phyloP scores from a whole-genome alignment of 108 stramenopile genomes.

The Nitzschia sp. region DNA sequence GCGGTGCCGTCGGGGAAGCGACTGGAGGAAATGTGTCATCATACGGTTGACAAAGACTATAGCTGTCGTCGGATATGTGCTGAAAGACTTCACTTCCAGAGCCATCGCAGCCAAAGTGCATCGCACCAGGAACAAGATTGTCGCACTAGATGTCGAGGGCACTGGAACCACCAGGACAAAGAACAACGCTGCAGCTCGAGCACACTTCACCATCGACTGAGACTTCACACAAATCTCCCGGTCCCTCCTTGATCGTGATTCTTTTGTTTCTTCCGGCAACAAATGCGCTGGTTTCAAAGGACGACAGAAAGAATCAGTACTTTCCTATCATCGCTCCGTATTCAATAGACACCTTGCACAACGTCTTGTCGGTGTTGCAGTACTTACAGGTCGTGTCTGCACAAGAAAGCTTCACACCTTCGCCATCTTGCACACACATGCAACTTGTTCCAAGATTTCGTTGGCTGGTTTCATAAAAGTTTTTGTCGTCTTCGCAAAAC shows the following conservation, averaged over 20 bases:
- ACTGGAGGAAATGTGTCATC: neutral
- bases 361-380: neutral
- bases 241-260: neutral
- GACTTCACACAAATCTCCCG: neutral
- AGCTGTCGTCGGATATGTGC: neutral
- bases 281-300: neutral
- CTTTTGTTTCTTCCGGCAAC: neutral
- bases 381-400: neutral
- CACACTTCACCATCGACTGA: neutral
- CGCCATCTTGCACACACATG: neutral
- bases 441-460: neutral
- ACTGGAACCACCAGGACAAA: neutral
- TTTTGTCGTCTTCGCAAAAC: constrained; percentile 3
- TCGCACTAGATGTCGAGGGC: neutral
- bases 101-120: neutral
- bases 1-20: neutral
- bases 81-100: neutral
- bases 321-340: constrained; percentile 1
- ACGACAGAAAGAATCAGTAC: neutral
- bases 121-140: neutral
- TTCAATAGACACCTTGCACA: neutral
- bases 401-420: neutral
- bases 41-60: neutral
- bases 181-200: neutral
- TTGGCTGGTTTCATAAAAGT: neutral